Evolutionary conservation across 2,329 filamentous ascomycete species (phyloP).

Genomic region (Paecilomyces sp.): DNA sequence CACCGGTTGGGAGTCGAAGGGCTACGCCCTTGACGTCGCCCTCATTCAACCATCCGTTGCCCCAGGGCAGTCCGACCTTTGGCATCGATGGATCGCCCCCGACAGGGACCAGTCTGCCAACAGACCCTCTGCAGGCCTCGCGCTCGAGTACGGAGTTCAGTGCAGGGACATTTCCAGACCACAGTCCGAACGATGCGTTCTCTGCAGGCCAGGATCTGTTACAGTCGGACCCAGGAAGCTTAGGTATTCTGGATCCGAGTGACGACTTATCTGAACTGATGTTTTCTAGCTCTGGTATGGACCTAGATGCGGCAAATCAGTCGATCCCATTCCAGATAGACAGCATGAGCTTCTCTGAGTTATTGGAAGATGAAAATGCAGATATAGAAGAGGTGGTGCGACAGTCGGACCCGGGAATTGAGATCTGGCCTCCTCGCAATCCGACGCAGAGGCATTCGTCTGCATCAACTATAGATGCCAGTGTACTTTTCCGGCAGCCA

Average conservation of each 20-base stretch:
- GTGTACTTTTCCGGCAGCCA: conserved; percentile 39
- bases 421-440: conserved; percentile 30
- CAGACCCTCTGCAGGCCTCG: background rate
- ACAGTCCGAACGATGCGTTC: background rate
- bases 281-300: conserved; percentile 3
- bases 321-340: conserved; percentile 6
- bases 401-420: conserved; percentile 20
- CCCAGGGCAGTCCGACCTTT: background rate
- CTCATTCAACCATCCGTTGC: background rate
- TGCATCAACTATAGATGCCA: conserved; percentile 18
- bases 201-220: background rate
- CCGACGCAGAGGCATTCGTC: conserved; percentile 30
- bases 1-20: background rate
- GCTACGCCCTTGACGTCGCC: background rate
- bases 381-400: conserved; percentile 52
- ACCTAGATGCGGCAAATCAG: conserved; percentile 4
- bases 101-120: background rate
- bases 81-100: background rate
- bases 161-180: background rate
- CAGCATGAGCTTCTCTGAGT: conserved; percentile 22
- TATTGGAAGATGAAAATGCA: conserved; percentile 34
- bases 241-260: background rate
- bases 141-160: background rate
- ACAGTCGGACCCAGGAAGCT: background rate
- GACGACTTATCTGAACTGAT: conserved; percentile 5